These are phyloP conservation scores for Striga asiatica DNA, from an alignment of 257 asterid genomes.

Conservation along the genomic window DNA sequence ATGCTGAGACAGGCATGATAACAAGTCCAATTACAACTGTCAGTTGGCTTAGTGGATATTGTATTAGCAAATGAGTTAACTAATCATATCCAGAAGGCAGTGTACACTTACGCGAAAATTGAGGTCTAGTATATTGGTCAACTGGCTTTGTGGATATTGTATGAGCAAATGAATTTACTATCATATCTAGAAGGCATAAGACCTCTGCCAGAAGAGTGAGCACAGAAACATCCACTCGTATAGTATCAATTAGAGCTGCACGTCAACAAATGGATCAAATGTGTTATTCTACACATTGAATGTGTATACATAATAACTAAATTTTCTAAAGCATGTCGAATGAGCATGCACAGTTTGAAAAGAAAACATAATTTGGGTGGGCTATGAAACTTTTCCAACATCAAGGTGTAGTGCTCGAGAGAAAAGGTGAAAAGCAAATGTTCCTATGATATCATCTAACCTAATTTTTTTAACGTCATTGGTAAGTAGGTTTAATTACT, in stretches of 20 bases:
- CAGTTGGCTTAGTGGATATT: conserved; percentile 78
- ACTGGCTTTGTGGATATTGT: conserved; percentile 84
- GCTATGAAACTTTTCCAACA: not conserved
- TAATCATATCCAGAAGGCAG: conserved; percentile 3
- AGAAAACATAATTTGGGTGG: not conserved
- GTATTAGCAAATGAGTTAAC: conserved; percentile 74
- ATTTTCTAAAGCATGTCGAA: conserved; percentile 2
- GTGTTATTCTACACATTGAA: not conserved
- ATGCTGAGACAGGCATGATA: conserved; percentile 10
- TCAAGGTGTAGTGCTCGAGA: conserved; percentile 6
- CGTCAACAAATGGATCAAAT: conserved; percentile 19
- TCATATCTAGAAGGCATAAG: conserved; percentile 92
- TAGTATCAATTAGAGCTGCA: conserved; percentile 72
- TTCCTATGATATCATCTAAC: not conserved
- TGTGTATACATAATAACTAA: not conserved
- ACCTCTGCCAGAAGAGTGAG: conserved; percentile 90
- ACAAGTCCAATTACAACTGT: conserved; percentile 61
- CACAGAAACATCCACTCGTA: conserved; percentile 70
- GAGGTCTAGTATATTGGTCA: conserved; percentile 84
- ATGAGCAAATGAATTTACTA: conserved; percentile 94
- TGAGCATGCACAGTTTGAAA: not conserved
- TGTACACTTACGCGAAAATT: conserved; percentile 56
- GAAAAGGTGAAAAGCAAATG: conserved; percentile 14
- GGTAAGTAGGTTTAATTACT: not conserved
- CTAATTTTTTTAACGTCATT: not conserved